These are phyloP conservation scores for Geosmithia putterillii DNA, from an alignment of 2,329 filamentous ascomycete species.

Conservation along the genomic window DNA sequence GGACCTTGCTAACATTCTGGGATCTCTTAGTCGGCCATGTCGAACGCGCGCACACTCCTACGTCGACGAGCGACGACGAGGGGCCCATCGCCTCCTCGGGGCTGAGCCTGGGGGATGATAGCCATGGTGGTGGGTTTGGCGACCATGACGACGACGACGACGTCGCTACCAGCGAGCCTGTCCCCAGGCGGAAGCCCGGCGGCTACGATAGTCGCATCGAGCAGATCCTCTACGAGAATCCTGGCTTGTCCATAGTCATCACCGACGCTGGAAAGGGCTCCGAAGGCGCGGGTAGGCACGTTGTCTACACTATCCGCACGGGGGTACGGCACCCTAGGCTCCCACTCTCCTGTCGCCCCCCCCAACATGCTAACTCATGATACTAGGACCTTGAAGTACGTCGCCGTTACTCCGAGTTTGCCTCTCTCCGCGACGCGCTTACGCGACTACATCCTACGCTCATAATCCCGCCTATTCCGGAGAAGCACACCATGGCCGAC, in stretches of 20 bases:
- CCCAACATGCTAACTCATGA: background rate
- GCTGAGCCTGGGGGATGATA: conserved; percentile 11
- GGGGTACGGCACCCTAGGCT: conserved; percentile 49
- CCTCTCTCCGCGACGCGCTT: conserved; percentile 76
- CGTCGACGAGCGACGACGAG: conserved; percentile 56
- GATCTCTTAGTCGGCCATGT: background rate
- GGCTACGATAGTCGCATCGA: conserved; percentile 93
- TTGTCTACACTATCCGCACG: conserved; percentile 93
- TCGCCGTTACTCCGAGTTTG: conserved; percentile 91
- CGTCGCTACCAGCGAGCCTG: conserved; percentile 27
- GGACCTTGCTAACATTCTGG: background rate
- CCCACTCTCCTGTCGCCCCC: conserved; percentile 2
- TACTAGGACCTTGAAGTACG: conserved; percentile 84
- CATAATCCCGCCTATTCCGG: conserved; percentile 91
- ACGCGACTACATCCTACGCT: conserved; percentile 89
- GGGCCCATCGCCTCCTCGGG: conserved; percentile 28
- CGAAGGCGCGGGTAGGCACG: conserved; percentile 84
- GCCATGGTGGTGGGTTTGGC: conserved; percentile 6
- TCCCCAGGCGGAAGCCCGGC: conserved; percentile 59
- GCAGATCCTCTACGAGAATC: conserved; percentile 93
- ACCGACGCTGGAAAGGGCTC: conserved; percentile 91
- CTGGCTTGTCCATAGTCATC: conserved; percentile 79
- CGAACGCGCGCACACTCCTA: conserved; percentile 37
- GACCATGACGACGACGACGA: conserved; percentile 35
- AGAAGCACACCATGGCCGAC: conserved; percentile 98